These are phyloP conservation scores for Sporopachydermia quercuum DNA, from an alignment of 805 yeast species.

Conservation along the genomic window DNA sequence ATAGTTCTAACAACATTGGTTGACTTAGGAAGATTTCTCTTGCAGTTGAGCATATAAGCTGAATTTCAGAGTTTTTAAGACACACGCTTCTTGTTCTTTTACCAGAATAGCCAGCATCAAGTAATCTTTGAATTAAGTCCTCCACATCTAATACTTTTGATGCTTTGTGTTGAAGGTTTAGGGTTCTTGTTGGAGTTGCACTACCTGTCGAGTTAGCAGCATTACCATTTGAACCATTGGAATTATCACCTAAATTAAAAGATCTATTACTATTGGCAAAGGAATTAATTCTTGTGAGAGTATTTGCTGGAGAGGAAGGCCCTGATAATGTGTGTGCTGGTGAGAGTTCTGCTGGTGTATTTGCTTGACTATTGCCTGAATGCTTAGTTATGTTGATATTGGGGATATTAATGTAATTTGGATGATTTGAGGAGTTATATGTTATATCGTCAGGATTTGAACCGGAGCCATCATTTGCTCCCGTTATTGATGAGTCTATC, in stretches of 20 bases:
- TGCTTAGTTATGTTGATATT: background rate
- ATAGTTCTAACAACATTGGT: conserved; percentile 76
- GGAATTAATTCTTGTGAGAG: background rate
- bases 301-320: background rate
- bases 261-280: no score
- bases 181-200: background rate
- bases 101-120: conserved; percentile 94
- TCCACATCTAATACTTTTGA: conserved; percentile 45
- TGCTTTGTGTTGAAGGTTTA: no score
- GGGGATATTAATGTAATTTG: no score
- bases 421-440: background rate
- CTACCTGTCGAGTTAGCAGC: no score
- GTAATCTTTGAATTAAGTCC: conserved; percentile 74
- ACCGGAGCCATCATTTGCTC: no score
- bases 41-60: conserved; percentile 72
- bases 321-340: background rate
- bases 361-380: background rate
- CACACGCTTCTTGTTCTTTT: conserved; percentile 84
- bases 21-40: conserved; percentile 82
- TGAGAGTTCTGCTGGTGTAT: background rate
- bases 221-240: no score
- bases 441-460: background rate
- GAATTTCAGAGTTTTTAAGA: conserved; percentile 79
- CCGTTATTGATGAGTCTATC: background rate
- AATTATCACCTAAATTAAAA: no score